These are phyloP conservation scores for Fusarium hainanense DNA, from an alignment of 2,329 filamentous ascomycete genomes.

Conservation along the genomic window DNA sequence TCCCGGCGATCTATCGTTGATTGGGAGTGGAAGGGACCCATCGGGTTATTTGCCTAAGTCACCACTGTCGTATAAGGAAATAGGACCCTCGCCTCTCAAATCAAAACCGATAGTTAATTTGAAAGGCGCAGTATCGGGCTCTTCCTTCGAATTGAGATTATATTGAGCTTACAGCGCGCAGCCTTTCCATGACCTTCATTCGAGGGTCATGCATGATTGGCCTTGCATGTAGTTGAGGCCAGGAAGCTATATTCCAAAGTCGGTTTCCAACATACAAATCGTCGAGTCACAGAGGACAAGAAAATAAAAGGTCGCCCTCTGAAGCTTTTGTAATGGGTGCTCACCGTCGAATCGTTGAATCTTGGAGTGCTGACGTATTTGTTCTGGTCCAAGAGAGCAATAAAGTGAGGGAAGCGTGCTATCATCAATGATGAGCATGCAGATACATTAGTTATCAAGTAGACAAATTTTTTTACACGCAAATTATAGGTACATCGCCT, in stretches of 20 bases:
- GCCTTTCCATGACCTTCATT: background rate
- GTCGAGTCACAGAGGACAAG: too few species aligned
- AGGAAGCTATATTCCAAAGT: background rate
- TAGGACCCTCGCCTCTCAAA: background rate
- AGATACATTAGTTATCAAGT: background rate
- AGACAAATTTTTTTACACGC: background rate
- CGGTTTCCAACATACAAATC: background rate
- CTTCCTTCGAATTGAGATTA: background rate
- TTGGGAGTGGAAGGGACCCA: background rate
- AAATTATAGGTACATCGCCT: background rate
- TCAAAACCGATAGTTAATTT: background rate
- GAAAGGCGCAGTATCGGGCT: background rate
- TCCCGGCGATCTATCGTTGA: background rate
- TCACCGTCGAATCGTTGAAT: too few species aligned
- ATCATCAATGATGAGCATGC: background rate
- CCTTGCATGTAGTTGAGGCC: background rate
- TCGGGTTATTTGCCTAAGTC: background rate
- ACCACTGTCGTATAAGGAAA: background rate
- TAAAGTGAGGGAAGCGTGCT: background rate
- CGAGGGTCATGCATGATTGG: background rate
- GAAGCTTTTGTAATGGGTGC: too few species aligned
- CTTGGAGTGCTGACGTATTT: too few species aligned
- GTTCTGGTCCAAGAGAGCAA: background rate
- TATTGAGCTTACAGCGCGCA: background rate
- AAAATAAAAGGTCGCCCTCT: too few species aligned